Conservation (phyloP, 257 asterid genomes). For the Salvia rosmarinus region DNA sequence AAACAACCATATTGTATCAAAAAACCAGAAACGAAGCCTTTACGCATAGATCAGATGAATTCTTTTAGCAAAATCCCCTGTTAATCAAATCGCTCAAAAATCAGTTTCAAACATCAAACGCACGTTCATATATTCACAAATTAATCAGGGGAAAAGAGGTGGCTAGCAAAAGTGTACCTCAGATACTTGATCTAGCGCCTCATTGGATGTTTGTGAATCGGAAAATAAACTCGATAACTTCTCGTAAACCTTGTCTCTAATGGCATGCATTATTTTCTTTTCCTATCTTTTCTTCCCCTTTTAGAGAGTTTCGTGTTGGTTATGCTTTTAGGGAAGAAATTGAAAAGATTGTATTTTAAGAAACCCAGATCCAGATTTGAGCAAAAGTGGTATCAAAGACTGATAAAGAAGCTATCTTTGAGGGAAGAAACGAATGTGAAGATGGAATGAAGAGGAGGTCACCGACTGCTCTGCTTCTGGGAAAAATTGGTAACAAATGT, state of each 20-base stretch:
- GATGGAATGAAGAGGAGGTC: slow-evolving; percentile 12
- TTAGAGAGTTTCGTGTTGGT: neutral
- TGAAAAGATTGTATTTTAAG: neutral
- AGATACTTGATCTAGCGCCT: slow-evolving; percentile 54
- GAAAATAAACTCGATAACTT: slow-evolving; percentile 71
- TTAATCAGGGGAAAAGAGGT: neutral
- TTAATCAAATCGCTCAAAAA: slow-evolving; percentile 18
- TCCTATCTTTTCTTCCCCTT: neutral
- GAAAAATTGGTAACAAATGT: neutral
- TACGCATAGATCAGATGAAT: slow-evolving; percentile 30
- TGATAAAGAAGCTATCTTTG: neutral
- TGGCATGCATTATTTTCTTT: slow-evolving; percentile 54
- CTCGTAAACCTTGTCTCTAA: slow-evolving; percentile 72
- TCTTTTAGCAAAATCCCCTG: slow-evolving; percentile 13
- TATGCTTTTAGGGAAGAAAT: slow-evolving; percentile 17
- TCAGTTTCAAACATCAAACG: slow-evolving; percentile 1
- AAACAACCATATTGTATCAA: slow-evolving; percentile 31
- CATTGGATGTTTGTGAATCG: slow-evolving; percentile 64
- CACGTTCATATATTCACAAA: neutral
- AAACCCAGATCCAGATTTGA: slow-evolving; percentile 33
- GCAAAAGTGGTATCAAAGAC: neutral
- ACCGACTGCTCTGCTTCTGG: slow-evolving; percentile 25
- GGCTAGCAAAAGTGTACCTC: slow-evolving; percentile 57
- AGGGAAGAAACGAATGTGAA: slow-evolving; percentile 35
- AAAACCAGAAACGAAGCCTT: neutral